These are phyloP conservation scores for Fragaria iinumae DNA, from an alignment of 306 rosid genomes.

Conservation along the genomic window DNA sequence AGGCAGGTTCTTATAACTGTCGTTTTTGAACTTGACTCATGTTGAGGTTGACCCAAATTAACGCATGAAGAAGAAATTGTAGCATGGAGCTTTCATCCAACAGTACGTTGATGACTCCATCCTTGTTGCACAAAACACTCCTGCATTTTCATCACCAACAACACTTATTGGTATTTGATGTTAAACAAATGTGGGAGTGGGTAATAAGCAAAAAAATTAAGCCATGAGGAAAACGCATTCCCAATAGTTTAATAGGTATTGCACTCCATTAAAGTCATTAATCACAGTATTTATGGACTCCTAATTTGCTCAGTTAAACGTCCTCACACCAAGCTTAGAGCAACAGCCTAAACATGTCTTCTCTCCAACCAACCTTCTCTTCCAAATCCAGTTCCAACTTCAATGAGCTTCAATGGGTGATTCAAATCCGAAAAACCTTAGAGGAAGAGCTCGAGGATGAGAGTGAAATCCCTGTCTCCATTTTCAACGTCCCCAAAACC, in stretches of 20 bases:
- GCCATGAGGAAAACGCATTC: slow-evolving; percentile 35
- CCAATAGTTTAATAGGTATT: neutral
- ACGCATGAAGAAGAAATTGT: neutral
- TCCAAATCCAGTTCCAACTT: slow-evolving; percentile 31
- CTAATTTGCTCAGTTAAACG: slow-evolving; percentile 8
- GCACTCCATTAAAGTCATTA: slow-evolving; percentile 13
- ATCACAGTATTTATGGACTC: neutral
- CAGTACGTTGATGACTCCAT: too few species aligned
- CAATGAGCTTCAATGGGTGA: slow-evolving; percentile 66
- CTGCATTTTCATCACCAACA: neutral
- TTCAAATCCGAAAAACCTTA: slow-evolving; percentile 52
- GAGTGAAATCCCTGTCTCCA: slow-evolving; percentile 40
- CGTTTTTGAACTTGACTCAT: neutral
- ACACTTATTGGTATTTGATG: neutral
- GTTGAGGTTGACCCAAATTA: neutral
- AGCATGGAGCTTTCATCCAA: neutral
- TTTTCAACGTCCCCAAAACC: slow-evolving; percentile 54
- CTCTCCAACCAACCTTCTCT: slow-evolving; percentile 27
- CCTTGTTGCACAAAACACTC: neutral
- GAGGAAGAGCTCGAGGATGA: slow-evolving; percentile 65
- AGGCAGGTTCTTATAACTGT: neutral
- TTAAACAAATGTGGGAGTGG: neutral
- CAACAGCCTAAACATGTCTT: slow-evolving; percentile 14
- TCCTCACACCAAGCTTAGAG: slow-evolving; percentile 7
- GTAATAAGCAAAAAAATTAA: slow-evolving; percentile 1